Evolutionary conservation across 805 yeast genomes (phyloP), one percentile per base, ranked within the genome.

Genomic region (Lachancea mirantina): DNA sequence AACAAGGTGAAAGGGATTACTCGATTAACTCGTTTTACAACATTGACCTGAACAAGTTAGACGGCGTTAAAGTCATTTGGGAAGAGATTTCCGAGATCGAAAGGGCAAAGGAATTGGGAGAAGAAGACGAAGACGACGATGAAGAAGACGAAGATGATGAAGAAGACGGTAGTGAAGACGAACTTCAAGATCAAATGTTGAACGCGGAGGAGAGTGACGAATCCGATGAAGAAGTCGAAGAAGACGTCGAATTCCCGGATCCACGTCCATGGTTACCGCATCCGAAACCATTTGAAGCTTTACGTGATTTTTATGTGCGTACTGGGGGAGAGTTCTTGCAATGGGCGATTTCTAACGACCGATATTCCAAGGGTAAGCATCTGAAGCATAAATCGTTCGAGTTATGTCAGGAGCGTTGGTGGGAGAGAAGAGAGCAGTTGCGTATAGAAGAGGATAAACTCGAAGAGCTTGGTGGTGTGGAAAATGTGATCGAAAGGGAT

Each of bases 181-280:
- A 62, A 13, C 48, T 40, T 14, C 61, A 56, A 1, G 74, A 66
- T 19, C 64, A 59, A 10, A 63, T 59, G 18, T 54, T 59, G 7
- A 61, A 61, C 4, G 68, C 66, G 23, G 81, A 71, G 14, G 84
- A 72, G 16, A 84, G 72, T n/a, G 84, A 75, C 26, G 87, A 75
- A 25, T 80, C 70, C 26, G 81, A 70, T 25, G 84, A 68, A 9
- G 72, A 55, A 2, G 78, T 67, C 28, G 79, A 67, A 19, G 76
- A 67, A 3, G 80, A 72, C 40, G 77, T 75, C 28, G 84, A 76
- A 42, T 72, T 79, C 45, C 94, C 95, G 11, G 98, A 89, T 58
- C 82, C 80, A 27, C 74, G 95, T 55, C 96, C 98, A 11, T 89
- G 95, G 95, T 68, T 89, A 35, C 96, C 97, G 29, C 96, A 88